Evolutionary conservation across 768 basidiomycete genomes (phyloP).

Genomic region (Tulasnella sp.): DNA sequence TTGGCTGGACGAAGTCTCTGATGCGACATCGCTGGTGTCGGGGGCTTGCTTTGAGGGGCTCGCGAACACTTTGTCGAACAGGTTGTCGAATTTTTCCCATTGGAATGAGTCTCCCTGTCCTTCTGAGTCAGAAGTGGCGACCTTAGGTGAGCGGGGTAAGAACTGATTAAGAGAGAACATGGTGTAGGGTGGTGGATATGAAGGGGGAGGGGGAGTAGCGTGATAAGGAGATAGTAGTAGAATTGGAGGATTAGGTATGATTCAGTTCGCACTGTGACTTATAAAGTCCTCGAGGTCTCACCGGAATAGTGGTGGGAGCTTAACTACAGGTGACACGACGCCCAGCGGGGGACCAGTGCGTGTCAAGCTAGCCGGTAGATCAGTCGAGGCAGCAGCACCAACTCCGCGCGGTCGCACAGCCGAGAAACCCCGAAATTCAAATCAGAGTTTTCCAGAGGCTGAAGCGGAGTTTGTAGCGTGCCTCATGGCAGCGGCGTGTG

Average conservation of each 20-base stretch:
- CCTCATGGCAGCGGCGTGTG: not conserved
- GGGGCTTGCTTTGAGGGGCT: not conserved
- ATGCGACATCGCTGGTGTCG: not conserved
- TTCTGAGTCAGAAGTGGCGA: not conserved
- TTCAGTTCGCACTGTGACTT: not conserved
- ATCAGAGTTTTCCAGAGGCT: not conserved
- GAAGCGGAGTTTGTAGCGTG: not conserved
- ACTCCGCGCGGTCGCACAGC: not conserved
- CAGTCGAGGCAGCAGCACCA: constrained; percentile 1
- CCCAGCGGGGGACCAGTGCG: not conserved
- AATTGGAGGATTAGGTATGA: not conserved
- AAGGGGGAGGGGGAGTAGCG: not conserved
- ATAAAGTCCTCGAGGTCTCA: not conserved
- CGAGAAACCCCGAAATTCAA: not conserved
- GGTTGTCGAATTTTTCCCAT: constrained; percentile 18
- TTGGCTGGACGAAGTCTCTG: not conserved
- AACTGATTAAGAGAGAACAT: not conserved
- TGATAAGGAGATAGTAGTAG: not conserved
- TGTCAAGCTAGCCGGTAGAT: not conserved
- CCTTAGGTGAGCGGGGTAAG: not conserved
- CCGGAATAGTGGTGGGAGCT: not conserved
- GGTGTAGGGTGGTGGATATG: not conserved
- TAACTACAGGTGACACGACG: not conserved
- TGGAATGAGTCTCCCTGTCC: constrained; percentile 6
- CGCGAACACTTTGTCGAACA: constrained; percentile 17